Evolutionary conservation across 176 grass and related monocot genomes (phyloP).

Genomic region (Oropetium thomaeum): DNA sequence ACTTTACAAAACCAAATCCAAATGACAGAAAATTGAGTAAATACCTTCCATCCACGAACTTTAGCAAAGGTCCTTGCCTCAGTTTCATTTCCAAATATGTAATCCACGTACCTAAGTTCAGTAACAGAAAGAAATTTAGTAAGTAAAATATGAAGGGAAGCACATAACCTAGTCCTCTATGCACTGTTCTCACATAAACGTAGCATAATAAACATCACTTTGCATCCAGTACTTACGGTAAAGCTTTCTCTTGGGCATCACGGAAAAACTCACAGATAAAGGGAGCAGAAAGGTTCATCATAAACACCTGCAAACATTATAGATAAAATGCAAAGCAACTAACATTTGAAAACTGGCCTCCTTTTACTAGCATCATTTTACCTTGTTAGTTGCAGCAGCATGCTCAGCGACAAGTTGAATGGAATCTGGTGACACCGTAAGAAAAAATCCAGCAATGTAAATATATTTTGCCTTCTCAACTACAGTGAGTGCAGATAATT

Average conservation of each 20-base stretch:
- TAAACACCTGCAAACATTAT: conserved; percentile 48
- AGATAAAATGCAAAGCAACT: not conserved
- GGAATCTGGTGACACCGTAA: conserved; percentile 76
- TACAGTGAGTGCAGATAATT: conserved; percentile 25
- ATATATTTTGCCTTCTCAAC: conserved; percentile 85
- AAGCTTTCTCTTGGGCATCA: conserved; percentile 56
- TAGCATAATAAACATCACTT: conserved; percentile 8
- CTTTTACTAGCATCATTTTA: conserved; percentile 28
- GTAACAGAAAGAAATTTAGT: not conserved
- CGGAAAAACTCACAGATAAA: conserved; percentile 72
- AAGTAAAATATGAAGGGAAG: not conserved
- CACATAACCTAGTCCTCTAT: not conserved
- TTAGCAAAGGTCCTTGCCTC: conserved; percentile 71
- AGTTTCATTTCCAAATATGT: conserved; percentile 86
- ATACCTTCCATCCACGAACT: conserved; percentile 74
- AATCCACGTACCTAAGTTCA: conserved; percentile 54
- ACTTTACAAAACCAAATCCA: not conserved
- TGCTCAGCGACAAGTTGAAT: conserved; percentile 78
- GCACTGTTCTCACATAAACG: not conserved
- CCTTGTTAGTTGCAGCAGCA: conserved; percentile 70
- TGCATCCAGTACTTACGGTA: conserved; percentile 46
- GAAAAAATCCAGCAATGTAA: conserved; percentile 84
- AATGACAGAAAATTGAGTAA: not conserved
- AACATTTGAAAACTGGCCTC: not conserved
- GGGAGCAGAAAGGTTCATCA: conserved; percentile 78